These are phyloP conservation scores for Chalciporus piperatoides DNA, from an alignment of 1,284 basidiomycete genomes.

Conservation along the genomic window DNA sequence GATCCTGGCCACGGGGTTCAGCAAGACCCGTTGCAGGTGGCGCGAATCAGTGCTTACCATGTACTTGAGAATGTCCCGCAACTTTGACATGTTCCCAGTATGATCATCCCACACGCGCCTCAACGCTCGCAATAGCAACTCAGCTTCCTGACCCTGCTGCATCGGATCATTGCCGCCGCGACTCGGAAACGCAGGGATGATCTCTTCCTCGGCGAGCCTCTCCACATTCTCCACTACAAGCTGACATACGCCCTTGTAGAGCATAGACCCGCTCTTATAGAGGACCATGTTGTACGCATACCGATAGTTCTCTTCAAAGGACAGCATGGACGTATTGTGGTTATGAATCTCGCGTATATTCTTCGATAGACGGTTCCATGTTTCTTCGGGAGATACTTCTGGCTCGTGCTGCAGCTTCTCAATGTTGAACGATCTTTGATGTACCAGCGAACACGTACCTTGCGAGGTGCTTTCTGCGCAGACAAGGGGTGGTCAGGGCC, in stretches of 20 bases:
- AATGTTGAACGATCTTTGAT: background rate
- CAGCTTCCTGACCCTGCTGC: constrained; percentile 73
- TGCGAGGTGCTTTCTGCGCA: constrained; percentile 51
- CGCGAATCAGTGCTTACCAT: constrained; percentile 62
- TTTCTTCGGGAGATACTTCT: constrained; percentile 65
- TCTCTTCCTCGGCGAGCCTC: constrained; percentile 69
- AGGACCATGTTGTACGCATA: constrained; percentile 95
- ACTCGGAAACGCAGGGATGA: constrained; percentile 80
- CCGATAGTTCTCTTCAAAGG: constrained; percentile 96
- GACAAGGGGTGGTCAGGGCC: constrained; percentile 20
- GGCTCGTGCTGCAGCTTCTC: constrained; percentile 53
- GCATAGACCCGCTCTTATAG: constrained; percentile 78
- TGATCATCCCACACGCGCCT: constrained; percentile 95
- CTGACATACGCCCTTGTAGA: constrained; percentile 84
- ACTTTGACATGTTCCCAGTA: constrained; percentile 82
- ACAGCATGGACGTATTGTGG: constrained; percentile 89
- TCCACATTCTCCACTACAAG: constrained; percentile 86
- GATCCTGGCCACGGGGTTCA: constrained; percentile 61
- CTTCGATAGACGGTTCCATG: constrained; percentile 70
- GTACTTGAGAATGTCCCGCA: constrained; percentile 92
- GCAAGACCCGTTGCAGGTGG: constrained; percentile 6
- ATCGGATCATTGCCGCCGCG: constrained; percentile 50
- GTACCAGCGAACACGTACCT: constrained; percentile 34
- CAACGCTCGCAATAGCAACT: constrained; percentile 81
- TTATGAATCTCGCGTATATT: constrained; percentile 97